Conservation (phyloP, 2,329 filamentous ascomycete genomes). For the Purpureocillium takamizusanense region DNA sequence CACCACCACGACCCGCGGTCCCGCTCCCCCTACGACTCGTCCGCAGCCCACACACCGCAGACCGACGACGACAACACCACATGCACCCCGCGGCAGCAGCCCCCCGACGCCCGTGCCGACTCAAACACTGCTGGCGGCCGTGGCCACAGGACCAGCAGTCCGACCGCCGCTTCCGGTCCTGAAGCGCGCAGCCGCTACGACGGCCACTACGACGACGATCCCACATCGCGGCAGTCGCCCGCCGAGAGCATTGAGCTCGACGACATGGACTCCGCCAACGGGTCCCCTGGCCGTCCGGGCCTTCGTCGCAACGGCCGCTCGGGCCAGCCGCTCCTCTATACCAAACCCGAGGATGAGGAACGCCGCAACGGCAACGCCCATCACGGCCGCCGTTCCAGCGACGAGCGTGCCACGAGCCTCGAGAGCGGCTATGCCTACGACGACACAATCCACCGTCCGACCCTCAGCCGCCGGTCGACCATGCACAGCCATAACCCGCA, state of each 20-base stretch:
- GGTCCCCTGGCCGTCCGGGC: slow-evolving; percentile 6
- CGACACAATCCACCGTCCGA: slow-evolving; percentile 15
- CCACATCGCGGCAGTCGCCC: background rate
- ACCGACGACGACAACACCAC: slow-evolving; percentile 14
- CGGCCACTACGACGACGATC: too few species aligned
- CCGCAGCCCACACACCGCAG: background rate
- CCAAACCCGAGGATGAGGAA: slow-evolving; percentile 8
- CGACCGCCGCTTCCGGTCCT: slow-evolving; percentile 17
- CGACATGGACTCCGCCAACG: slow-evolving; percentile 25
- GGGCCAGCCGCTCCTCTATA: slow-evolving; percentile 9
- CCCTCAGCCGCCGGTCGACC: slow-evolving; percentile 43
- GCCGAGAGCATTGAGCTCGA: slow-evolving; percentile 12
- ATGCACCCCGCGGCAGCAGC: slow-evolving; percentile 14
- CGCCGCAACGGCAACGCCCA: slow-evolving; percentile 14
- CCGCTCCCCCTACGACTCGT: too few species aligned
- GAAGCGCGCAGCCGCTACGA: slow-evolving; percentile 4
- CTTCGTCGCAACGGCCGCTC: slow-evolving; percentile 8
- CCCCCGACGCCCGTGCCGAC: slow-evolving; percentile 12
- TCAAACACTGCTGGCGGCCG: slow-evolving; percentile 15
- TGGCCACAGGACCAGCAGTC: slow-evolving; percentile 12
- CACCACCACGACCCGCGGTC: background rate
- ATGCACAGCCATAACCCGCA: slow-evolving; percentile 74
- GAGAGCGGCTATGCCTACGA: slow-evolving; percentile 14
- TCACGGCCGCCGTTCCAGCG: slow-evolving; percentile 7
- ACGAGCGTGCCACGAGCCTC: slow-evolving; percentile 8